These are phyloP conservation scores for Helotiales sp. DNA, from an alignment of 2,329 filamentous ascomycete species.

Conservation along the genomic window DNA sequence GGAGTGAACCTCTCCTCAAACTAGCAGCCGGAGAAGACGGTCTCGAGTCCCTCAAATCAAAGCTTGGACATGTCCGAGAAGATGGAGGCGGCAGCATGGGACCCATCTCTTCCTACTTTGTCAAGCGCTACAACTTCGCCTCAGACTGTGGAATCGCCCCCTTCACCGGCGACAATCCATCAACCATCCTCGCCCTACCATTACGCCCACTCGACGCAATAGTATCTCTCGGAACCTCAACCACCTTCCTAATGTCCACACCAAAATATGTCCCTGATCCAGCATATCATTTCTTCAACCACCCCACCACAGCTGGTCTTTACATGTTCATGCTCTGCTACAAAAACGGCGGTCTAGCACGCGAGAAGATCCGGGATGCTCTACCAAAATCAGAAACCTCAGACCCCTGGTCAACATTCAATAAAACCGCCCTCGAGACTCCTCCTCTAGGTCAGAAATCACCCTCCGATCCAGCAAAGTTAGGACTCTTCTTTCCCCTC, in stretches of 20 bases:
- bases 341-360: slow-evolving; percentile 93
- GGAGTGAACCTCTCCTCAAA: slow-evolving; percentile 73
- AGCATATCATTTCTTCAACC: slow-evolving; percentile 96
- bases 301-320: slow-evolving; percentile 83
- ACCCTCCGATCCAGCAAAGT: slow-evolving; percentile 62
- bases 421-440: slow-evolving; percentile 67
- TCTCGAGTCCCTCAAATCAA: slow-evolving; percentile 65
- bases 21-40: slow-evolving; percentile 65
- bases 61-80: slow-evolving; percentile 76
- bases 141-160: slow-evolving; percentile 74
- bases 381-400: slow-evolving; percentile 57
- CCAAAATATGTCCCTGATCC: slow-evolving; percentile 87
- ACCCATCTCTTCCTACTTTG: slow-evolving; percentile 75
- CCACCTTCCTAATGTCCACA: slow-evolving; percentile 97
- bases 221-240: slow-evolving; percentile 90
- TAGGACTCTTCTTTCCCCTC: slow-evolving; percentile 93
- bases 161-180: slow-evolving; percentile 94
- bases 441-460: slow-evolving; percentile 66
- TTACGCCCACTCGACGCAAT: slow-evolving; percentile 88
- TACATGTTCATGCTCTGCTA: slow-evolving; percentile 99
- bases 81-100: slow-evolving; percentile 83
- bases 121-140: slow-evolving; percentile 74
- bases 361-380: slow-evolving; percentile 83
- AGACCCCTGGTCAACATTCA: slow-evolving; percentile 78
- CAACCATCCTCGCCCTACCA: slow-evolving; percentile 89